Conservation (phyloP, 176 grass and related monocot genomes). For the Musa troglodytarum region DNA sequence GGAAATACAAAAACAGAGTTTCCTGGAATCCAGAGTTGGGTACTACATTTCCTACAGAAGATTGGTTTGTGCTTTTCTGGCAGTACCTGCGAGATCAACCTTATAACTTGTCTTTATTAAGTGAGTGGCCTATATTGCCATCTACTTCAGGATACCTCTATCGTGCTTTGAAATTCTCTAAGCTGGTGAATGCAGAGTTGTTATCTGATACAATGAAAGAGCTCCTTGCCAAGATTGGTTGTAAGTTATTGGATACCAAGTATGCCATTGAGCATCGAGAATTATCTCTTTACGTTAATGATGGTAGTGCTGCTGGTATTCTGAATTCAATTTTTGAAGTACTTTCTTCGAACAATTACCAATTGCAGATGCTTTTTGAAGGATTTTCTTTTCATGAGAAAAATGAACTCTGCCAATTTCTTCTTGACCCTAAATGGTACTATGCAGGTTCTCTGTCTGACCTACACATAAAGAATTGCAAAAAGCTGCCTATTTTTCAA, state of each 20-base stretch:
- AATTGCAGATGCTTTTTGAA: slow-evolving; percentile 52
- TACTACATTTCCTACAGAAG: slow-evolving; percentile 40
- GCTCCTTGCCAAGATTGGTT: slow-evolving; percentile 70
- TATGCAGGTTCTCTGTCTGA: slow-evolving; percentile 46
- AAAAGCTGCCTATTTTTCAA: slow-evolving; percentile 74
- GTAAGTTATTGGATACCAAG: slow-evolving; percentile 64
- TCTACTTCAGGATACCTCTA: slow-evolving; percentile 72
- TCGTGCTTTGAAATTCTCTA: slow-evolving; percentile 52
- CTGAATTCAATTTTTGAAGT: slow-evolving; percentile 70
- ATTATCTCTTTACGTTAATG: slow-evolving; percentile 61
- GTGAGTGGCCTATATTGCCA: slow-evolving; percentile 91
- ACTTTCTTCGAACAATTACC: slow-evolving; percentile 40
- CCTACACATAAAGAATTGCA: slow-evolving; percentile 59
- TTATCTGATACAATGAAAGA: slow-evolving; percentile 55
- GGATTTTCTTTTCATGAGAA: slow-evolving; percentile 56
- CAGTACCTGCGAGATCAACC: slow-evolving; percentile 49
- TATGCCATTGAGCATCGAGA: slow-evolving; percentile 49
- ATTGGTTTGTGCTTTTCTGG: slow-evolving; percentile 96
- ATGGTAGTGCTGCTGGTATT: slow-evolving; percentile 60
- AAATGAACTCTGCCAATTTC: slow-evolving; percentile 69
- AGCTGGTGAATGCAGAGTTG: slow-evolving; percentile 61
- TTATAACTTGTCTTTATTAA: slow-evolving; percentile 71
- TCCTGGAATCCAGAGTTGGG: slow-evolving; percentile 54
- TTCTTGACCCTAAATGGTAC: slow-evolving; percentile 97
- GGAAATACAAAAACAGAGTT: slow-evolving; percentile 70